Evolutionary conservation across 805 yeast species (phyloP), one percentile per base, ranked within the genome.

Genomic region (Starmera quercuum): DNA sequence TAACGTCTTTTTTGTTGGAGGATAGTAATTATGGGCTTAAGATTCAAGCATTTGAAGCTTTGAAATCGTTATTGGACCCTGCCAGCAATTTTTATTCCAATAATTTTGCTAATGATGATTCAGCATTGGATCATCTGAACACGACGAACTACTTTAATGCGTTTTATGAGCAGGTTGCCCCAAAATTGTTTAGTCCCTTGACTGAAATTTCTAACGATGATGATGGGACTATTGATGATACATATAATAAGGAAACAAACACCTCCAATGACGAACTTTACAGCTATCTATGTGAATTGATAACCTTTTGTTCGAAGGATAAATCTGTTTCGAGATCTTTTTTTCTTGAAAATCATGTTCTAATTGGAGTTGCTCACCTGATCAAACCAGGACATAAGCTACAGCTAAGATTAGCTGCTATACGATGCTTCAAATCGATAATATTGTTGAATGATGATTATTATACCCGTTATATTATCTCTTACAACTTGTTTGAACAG

Each of bases 41-140:
- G 49, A 74, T 83, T 6, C 96, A 87, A 54, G 82, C 88, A 1
- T 77, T 73, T 41, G 96, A 87, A 56, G 95, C 95, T 1, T 57
- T 88, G 31, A 78, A 78, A 50, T 75, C 78, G 2, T 56, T 88
- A 84, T 52, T 17, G 48, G 49, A 8, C 42, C 35, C 30, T 31
- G 20, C 15, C 28, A 35, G 16, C 33, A 36, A n/a, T 31, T 32
- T 20, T 19, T 34, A 20, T 34, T 24, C 13, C 18, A 31, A 4
- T 22, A 17, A 17, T 30, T 27, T 42, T 24, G 31, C 39, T 4
- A 43, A 40, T 17, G 54, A 47, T 8, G 58, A 54, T n/a, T 36
- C 41, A 8, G 6, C 14, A 11, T 29, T 46, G 6, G 29, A 33
- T 16, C 44, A 40, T 15, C 47, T 64, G 23, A 61, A 62, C 39